Evolutionary conservation across 495 filamentous ascomycete genomes (phyloP).

Genomic region (Penicillium paradoxum): DNA sequence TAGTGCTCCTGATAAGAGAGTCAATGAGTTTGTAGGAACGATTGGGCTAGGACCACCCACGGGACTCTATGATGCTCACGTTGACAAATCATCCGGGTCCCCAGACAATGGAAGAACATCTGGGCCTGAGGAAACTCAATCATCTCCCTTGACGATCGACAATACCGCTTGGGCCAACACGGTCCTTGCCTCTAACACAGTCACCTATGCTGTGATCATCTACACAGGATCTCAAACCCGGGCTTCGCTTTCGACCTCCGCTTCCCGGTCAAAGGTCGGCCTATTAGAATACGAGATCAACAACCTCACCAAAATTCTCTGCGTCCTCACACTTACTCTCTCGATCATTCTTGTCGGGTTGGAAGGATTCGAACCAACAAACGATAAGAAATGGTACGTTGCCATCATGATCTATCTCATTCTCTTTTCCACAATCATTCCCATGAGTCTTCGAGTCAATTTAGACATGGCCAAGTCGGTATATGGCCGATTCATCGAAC

Average conservation of each 20-base stretch:
- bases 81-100: slow-evolving; percentile 33
- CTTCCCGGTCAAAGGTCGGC: slow-evolving; percentile 87
- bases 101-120: slow-evolving; percentile 12
- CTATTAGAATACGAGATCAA: slow-evolving; percentile 96
- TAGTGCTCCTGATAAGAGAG: slow-evolving; percentile 81
- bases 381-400: slow-evolving; percentile 74
- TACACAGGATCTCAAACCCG: slow-evolving; percentile 96
- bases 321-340: slow-evolving; percentile 75
- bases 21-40: slow-evolving; percentile 90
- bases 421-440: slow-evolving; percentile 97
- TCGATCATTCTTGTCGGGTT: slow-evolving; percentile 87
- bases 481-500: slow-evolving; percentile 93
- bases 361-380: slow-evolving; percentile 68
- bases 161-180: slow-evolving; percentile 99
- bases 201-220: slow-evolving; percentile 79
- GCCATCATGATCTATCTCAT: slow-evolving; percentile 95
- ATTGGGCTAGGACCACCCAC: slow-evolving; percentile 55
- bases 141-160: slow-evolving; percentile 72
- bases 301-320: slow-evolving; percentile 95
- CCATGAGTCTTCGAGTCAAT: slow-evolving; percentile 93
- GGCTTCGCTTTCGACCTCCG: slow-evolving; percentile 86
- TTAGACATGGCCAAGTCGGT: slow-evolving; percentile 95
- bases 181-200: slow-evolving; percentile 86
- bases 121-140: slow-evolving; percentile 18
- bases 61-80: slow-evolving; percentile 39